A percentile compares a stretch with the other conserved stretches of the same genome.
Evolutionary conservation across 345 rosid species (phyloP).

Genomic region (Cardamine occulta): DNA sequence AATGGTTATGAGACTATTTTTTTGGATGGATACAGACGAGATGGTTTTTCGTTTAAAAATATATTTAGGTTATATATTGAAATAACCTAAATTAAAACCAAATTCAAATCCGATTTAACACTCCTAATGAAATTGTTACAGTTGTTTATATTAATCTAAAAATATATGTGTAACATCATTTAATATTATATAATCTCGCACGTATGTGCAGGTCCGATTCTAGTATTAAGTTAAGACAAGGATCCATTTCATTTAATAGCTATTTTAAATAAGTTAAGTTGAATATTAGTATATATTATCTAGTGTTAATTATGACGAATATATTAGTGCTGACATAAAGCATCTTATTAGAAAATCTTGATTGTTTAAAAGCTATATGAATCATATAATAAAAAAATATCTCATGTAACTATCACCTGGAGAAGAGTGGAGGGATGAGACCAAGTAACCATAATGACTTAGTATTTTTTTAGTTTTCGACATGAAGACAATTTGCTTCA

Average conservation of each 20-base stretch:
- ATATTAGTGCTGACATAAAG: slow-evolving; percentile 40
- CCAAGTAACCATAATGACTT: slow-evolving; percentile 29
- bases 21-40: no score
- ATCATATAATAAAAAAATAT: slow-evolving; percentile 26
- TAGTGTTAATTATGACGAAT: slow-evolving; percentile 28
- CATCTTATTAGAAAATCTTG: slow-evolving; percentile 25
- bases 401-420: slow-evolving; percentile 16
- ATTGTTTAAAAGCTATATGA: background rate
- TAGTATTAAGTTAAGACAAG: slow-evolving; percentile 13
- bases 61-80: no score
- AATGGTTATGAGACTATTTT: no score
- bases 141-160: no score
- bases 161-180: no score
- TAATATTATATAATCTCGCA: no score
- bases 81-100: no score
- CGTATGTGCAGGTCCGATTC: no score
- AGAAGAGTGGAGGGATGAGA: slow-evolving; percentile 24
- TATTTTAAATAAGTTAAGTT: slow-evolving; percentile 23
- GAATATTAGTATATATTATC: slow-evolving; percentile 2
- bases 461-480: background rate
- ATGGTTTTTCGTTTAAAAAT: no score
- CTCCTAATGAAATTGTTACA: no score
- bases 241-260: slow-evolving; percentile 32
- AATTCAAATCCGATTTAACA: no score
- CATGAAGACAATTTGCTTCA: slow-evolving; percentile 18